Evolutionary conservation across 73 alveolate genomes (phyloP), one percentile per base, ranked within the genome.

Genomic region (Symbiodinium pilosum): DNA sequence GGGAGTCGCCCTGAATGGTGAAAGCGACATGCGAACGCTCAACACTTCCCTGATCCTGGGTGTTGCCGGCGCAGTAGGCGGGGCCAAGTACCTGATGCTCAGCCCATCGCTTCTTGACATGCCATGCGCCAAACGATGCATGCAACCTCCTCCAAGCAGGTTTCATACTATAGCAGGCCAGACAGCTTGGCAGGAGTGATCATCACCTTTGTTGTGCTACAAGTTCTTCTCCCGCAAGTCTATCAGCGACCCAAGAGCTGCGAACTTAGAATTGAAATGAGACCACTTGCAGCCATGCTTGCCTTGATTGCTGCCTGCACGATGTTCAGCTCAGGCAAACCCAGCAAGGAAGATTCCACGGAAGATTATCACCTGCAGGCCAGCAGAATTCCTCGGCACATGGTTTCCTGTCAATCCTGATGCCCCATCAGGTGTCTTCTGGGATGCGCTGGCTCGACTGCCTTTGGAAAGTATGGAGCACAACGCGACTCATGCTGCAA

Each of bases 1-100:
- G 97, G 97, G 97, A 3, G 97, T 91, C n/a, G 97, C 97, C 39
- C n/a, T 91, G 81, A 91, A 91, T 28, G 97, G 97, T 9, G 88
- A 68, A 8, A 21, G 97, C 12, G 97, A 91, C 43, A 86, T 91
- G 26, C 89, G 47, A 36, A 91, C 97, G 3, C 54, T 91, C 83
- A 69, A 91, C 56, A 91, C 97, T 41, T 91, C 97, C 56, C 81
- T 91, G 32, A 24, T 91, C 6, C 81, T 91, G 30, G 97, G 97
- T 6, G 51, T 54, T 28, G 1, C 38, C 42, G 97, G 97, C 8
- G 84, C 83, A 0, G 97, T 88, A 91, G 97, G 97, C 41, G 11
- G 28, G 84, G 81, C 38, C 71, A 52, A 52, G n/a, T n/a, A n/a
- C n/a, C n/a, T n/a, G n/a, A n/a, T n/a, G n/a, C n/a, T n/a, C n/a